Evolutionary conservation across 192 early-diverging fungal species (phyloP).

Genomic region (Entophlyctis luteolus): DNA sequence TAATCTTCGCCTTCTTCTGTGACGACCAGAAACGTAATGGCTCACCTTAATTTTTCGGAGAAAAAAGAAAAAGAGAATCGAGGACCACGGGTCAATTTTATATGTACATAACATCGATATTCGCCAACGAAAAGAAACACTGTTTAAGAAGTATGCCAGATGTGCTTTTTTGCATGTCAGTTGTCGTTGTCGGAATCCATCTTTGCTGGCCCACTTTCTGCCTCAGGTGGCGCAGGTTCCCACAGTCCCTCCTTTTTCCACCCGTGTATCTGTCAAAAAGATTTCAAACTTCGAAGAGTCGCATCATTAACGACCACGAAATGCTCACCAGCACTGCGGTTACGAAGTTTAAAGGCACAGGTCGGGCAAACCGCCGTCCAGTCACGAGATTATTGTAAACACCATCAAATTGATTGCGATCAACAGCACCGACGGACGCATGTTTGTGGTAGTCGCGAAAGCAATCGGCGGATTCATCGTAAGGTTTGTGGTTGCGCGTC

Average conservation of each 20-base stretch:
- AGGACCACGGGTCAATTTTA: too few relatives aligned
- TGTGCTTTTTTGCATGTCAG: not conserved
- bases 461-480: slow-evolving; percentile 23
- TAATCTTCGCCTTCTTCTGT: too few relatives aligned
- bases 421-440: slow-evolving; percentile 34
- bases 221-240: slow-evolving; percentile 16
- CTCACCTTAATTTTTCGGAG: too few relatives aligned
- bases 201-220: not conserved
- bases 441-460: slow-evolving; percentile 27
- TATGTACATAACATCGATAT: too few relatives aligned
- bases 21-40: too few relatives aligned
- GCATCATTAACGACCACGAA: too few relatives aligned
- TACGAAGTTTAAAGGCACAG: slow-evolving; percentile 47
- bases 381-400: slow-evolving; percentile 43
- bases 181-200: too few relatives aligned
- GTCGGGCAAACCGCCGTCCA: slow-evolving; percentile 43
- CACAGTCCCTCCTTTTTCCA: slow-evolving; percentile 48
- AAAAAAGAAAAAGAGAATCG: too few relatives aligned
- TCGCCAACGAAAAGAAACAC: too few relatives aligned
- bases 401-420: slow-evolving; percentile 39
- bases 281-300: not conserved
- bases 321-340: slow-evolving; percentile 40
- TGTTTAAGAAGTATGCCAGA: too few relatives aligned
- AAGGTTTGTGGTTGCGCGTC: slow-evolving; percentile 40
- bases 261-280: slow-evolving; percentile 37